These are phyloP conservation scores for Ilyonectria mors-panacis DNA, from an alignment of 2,329 filamentous ascomycete genomes.

Conservation along the genomic window DNA sequence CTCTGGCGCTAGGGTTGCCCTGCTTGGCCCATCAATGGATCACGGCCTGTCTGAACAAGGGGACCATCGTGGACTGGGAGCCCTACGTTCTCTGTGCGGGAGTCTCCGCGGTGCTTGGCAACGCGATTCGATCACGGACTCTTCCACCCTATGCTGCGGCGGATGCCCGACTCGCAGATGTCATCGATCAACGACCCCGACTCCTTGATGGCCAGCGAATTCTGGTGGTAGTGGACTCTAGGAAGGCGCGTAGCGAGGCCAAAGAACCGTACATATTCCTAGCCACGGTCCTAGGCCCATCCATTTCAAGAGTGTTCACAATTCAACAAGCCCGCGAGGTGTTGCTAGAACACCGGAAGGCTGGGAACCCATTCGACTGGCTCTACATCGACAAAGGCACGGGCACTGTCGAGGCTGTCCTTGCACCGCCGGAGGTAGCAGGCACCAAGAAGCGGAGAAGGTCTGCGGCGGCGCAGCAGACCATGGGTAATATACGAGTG, in stretches of 20 bases:
- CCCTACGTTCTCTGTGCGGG: constrained; percentile 90
- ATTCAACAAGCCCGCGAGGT: constrained; percentile 74
- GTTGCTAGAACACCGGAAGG: constrained; percentile 66
- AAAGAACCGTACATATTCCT: constrained; percentile 85
- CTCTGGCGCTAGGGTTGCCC: constrained; percentile 88
- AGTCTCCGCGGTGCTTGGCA: constrained; percentile 81
- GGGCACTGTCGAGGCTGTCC: constrained; percentile 67
- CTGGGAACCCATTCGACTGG: constrained; percentile 76
- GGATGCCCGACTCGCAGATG: constrained; percentile 69
- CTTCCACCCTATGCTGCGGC: constrained; percentile 73
- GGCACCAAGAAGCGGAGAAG: constrained; percentile 60
- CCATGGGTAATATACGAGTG: constrained; percentile 72
- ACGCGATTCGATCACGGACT: constrained; percentile 82
- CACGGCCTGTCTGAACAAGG: constrained; percentile 75
- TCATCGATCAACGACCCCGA: constrained; percentile 72
- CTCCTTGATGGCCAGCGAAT: constrained; percentile 77
- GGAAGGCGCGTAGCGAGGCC: constrained; percentile 73
- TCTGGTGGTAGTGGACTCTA: constrained; percentile 75
- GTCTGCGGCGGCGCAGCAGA: constrained; percentile 42
- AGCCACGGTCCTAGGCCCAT: constrained; percentile 82
- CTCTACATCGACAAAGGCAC: constrained; percentile 82
- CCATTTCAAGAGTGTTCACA: constrained; percentile 76
- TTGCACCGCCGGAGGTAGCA: constrained; percentile 48
- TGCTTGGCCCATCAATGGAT: constrained; percentile 90
- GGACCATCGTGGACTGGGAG: constrained; percentile 78